Base-by-base conservation (phyloP, 208 protist genomes). In the Trypanosoma theileri region DNA sequence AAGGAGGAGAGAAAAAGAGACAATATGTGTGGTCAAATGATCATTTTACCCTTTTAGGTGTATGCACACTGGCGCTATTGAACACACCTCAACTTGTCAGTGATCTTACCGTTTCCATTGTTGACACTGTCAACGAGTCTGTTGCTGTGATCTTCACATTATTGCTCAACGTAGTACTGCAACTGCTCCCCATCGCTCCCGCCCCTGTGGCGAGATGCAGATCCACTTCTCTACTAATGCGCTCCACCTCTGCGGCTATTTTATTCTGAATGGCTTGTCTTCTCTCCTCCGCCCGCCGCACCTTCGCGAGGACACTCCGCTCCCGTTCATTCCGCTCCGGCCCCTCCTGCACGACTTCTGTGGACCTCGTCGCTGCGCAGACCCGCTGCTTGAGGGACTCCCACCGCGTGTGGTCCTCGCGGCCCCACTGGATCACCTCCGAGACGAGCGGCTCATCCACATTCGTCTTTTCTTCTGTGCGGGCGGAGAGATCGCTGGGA, bases 341-440 rank as follows among this genome's bases (percentile, higher is more conserved):
- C 21, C 48, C 50, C 31, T 76, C 53, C 13, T 56, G 46, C 21
- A 45, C 6, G 8, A 26, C 19, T 2, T 65, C 56, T 12, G 64
- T 12, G 35, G 31, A 62, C 55, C 61, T 75, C 17, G 69, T 31
- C 0, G 40, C 66, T 19, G 50, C 31, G 0, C 7, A 48, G 14
- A 82, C 58, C 24, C 69, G 65, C 19, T 69, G 61, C 13, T 22
- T 44, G 6, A 84, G 31, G 19, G 60, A 46, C 7, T 57, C 50
- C 75, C 79, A 84, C 14, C 61, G 35, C 0, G 19, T 53, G 2
- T 14, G 14, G 63, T 83, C 57, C 66, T 71, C 60, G 12, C 48
- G 66, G 59, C 81, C 74, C 85, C 85, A 91, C 9, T 83, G 70
- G 28, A 91, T 79, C 51, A 90, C 65, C 59, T 84, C 81, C 19